phyloP scores from a whole-genome alignment of 2,329 filamentous ascomycete genomes.

The Tothia fuscella region DNA sequence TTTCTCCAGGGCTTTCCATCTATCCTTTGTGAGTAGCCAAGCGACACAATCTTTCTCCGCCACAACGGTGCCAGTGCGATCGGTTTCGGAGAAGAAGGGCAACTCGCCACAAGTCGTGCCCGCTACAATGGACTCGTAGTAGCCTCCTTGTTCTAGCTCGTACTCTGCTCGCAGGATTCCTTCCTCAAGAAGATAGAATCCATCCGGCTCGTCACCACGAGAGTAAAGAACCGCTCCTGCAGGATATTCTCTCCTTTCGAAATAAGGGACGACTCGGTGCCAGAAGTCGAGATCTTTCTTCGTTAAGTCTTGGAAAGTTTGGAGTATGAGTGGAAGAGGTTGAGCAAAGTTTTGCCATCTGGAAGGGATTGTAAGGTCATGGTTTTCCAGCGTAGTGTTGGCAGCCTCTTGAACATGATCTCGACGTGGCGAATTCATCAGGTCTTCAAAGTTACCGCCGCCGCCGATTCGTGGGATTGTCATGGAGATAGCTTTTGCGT shows the following conservation, averaged over 20 bases:
- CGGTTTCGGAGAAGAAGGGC: slow-evolving; percentile 88
- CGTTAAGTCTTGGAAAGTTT: slow-evolving; percentile 86
- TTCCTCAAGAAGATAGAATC: slow-evolving; percentile 82
- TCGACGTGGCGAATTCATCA: slow-evolving; percentile 61
- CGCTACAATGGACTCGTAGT: slow-evolving; percentile 84
- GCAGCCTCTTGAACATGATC: slow-evolving; percentile 70
- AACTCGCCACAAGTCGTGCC: slow-evolving; percentile 93
- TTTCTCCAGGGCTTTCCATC: slow-evolving; percentile 61
- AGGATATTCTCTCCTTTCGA: slow-evolving; percentile 53
- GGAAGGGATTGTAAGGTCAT: slow-evolving; percentile 41
- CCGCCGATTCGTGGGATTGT: slow-evolving; percentile 1
- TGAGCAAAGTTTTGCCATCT: slow-evolving; percentile 83
- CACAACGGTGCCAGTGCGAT: slow-evolving; percentile 72
- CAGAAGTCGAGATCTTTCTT: slow-evolving; percentile 88
- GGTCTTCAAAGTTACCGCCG: background rate
- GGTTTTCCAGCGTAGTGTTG: slow-evolving; percentile 57
- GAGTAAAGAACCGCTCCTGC: slow-evolving; percentile 65
- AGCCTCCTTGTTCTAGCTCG: slow-evolving; percentile 73
- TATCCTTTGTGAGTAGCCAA: slow-evolving; percentile 64
- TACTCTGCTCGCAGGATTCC: slow-evolving; percentile 88
- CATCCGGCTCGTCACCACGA: slow-evolving; percentile 60
- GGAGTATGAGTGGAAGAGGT: slow-evolving; percentile 79
- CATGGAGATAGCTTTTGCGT: background rate
- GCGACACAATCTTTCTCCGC: slow-evolving; percentile 72
- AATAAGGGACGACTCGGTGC: slow-evolving; percentile 69